Evolutionary conservation across 441 rosid species (phyloP).

Genomic region (Theobroma grandiflorum): DNA sequence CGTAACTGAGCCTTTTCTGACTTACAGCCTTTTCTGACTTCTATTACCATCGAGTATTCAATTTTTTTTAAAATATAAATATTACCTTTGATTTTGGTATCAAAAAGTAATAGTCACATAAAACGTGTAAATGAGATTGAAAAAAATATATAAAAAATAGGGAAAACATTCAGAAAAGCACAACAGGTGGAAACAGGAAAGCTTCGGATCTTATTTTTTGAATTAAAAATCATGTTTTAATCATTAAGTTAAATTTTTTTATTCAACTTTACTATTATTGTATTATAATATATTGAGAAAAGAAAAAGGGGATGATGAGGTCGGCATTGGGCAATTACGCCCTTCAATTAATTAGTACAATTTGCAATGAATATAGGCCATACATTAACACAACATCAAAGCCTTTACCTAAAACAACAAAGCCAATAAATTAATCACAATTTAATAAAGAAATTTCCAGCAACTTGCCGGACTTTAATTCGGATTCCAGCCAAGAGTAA

Average conservation of each 20-base stretch:
- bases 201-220: not conserved
- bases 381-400: not conserved
- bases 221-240: not conserved
- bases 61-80: too few species aligned
- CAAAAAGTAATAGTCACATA: too few species aligned
- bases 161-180: too few species aligned
- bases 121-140: too few species aligned
- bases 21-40: constrained; percentile 8
- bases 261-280: too few species aligned
- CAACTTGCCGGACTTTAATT: not conserved
- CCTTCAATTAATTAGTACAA: not conserved
- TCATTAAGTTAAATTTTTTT: too few species aligned
- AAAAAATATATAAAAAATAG: too few species aligned
- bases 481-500: constrained; percentile 2
- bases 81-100: not conserved
- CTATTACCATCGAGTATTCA: not conserved
- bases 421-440: not conserved
- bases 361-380: not conserved
- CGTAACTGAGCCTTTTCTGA: not conserved
- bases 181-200: not conserved
- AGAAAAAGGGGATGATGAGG: not conserved
- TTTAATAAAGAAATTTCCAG: not conserved
- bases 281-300: too few species aligned
- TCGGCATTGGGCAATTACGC: not conserved
- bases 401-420: not conserved